phyloP scores from a whole-genome alignment of 257 asterid species.

The Gynochthodes officinalis region DNA sequence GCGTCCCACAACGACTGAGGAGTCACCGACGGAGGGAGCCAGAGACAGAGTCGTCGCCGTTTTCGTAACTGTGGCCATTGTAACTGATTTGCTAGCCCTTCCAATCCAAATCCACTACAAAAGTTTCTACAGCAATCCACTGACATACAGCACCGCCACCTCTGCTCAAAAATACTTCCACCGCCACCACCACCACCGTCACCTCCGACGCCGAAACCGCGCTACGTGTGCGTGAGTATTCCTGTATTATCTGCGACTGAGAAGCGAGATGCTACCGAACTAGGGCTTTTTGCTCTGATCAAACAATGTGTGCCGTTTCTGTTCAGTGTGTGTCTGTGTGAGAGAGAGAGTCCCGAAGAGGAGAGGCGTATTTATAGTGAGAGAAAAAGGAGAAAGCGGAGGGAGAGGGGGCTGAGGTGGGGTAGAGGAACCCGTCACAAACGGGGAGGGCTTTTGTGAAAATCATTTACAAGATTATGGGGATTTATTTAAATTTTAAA shows the following conservation, averaged over 20 bases:
- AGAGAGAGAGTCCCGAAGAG: not conserved
- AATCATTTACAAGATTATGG: constrained; percentile 2
- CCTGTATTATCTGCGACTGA: not conserved
- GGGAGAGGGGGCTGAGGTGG: not conserved
- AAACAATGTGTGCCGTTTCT: constrained; percentile 3
- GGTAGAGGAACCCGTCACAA: constrained; percentile 13
- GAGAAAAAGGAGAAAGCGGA: not conserved
- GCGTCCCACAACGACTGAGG: constrained; percentile 12
- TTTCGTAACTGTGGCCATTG: constrained; percentile 41
- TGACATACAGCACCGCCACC: constrained; percentile 34
- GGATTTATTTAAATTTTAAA: not conserved
- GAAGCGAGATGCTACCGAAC: not conserved
- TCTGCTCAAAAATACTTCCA: constrained; percentile 9
- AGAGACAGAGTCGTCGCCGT: constrained; percentile 28
- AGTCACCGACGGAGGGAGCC: constrained; percentile 2
- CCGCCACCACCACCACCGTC: constrained; percentile 18
- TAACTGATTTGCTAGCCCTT: constrained; percentile 29
- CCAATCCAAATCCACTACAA: constrained; percentile 31
- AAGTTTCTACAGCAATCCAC: constrained; percentile 15
- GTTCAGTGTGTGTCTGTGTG: constrained; percentile 10
- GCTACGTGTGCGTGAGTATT: not conserved
- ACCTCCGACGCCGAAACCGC: not conserved
- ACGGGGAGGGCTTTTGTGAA: constrained; percentile 5
- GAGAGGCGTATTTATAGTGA: not conserved
- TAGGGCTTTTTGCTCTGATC: constrained; percentile 16